These are phyloP conservation scores for Lactarius sanguifluus DNA, from an alignment of 768 basidiomycete species.

Conservation along the genomic window DNA sequence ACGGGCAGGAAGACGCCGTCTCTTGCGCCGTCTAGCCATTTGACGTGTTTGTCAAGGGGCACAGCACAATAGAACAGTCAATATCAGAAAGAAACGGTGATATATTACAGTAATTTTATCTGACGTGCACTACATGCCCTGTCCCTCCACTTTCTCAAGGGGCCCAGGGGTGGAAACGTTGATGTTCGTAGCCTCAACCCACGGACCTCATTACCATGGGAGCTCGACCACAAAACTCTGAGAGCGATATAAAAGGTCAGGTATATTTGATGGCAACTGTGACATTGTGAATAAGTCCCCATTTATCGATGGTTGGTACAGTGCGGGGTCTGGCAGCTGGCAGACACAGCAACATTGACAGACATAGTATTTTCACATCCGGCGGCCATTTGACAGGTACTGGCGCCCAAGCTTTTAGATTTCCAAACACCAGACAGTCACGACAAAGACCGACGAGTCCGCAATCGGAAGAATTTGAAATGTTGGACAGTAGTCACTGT, in stretches of 20 bases:
- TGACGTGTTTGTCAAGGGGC: neutral
- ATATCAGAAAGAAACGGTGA: too few species aligned
- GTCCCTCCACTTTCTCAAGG: neutral
- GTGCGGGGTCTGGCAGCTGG: neutral
- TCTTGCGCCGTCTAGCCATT: too few species aligned
- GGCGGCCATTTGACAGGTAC: neutral
- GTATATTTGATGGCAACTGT: neutral
- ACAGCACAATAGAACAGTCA: neutral
- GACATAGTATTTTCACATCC: neutral
- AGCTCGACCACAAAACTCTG: neutral
- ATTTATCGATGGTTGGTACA: neutral
- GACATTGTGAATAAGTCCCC: neutral
- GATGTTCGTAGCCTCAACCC: neutral
- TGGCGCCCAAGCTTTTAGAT: neutral
- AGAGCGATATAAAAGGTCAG: neutral
- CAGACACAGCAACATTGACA: neutral
- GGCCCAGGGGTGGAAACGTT: neutral
- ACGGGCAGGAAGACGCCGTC: neutral
- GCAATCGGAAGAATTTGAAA: neutral
- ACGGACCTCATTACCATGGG: neutral
- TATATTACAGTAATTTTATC: too few species aligned
- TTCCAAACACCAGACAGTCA: neutral
- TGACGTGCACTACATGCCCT: neutral
- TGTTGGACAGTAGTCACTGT: neutral
- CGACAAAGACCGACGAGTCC: neutral